phyloP scores from a whole-genome alignment of 768 basidiomycete genomes.

The Cystobasidium tubakii region DNA sequence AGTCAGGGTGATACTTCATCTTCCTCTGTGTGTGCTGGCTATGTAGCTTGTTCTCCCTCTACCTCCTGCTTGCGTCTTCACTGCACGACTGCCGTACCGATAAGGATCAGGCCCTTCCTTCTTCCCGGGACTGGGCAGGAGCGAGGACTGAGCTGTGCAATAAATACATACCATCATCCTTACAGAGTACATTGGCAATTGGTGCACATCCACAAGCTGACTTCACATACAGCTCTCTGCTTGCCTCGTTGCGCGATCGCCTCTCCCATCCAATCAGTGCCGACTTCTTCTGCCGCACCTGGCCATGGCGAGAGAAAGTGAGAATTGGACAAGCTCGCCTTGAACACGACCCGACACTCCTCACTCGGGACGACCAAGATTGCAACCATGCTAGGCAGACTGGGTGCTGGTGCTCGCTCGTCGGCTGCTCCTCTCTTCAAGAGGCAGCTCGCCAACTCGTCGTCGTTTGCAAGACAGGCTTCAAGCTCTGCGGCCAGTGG shows the following conservation, averaged over 20 bases:
- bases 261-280: constrained; percentile 20
- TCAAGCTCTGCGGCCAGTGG: no score
- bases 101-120: no score
- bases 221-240: neutral
- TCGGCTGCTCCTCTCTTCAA: neutral
- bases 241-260: neutral
- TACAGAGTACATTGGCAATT: no score
- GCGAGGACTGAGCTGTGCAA: no score
- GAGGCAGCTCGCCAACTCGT: neutral
- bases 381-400: constrained; percentile 18
- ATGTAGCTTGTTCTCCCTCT: no score
- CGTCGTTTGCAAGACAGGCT: neutral
- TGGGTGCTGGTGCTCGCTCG: constrained; percentile 7
- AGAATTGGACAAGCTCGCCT: neutral
- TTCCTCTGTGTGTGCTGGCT: no score
- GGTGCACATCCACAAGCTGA: neutral
- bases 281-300: neutral
- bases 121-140: no score
- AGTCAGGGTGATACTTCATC: no score
- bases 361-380: no score
- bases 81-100: no score
- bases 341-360: neutral
- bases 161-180: no score
- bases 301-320: neutral
- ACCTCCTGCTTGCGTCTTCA: no score